These are phyloP conservation scores for Suillus discolor DNA, from an alignment of 768 basidiomycete species.

Conservation along the genomic window DNA sequence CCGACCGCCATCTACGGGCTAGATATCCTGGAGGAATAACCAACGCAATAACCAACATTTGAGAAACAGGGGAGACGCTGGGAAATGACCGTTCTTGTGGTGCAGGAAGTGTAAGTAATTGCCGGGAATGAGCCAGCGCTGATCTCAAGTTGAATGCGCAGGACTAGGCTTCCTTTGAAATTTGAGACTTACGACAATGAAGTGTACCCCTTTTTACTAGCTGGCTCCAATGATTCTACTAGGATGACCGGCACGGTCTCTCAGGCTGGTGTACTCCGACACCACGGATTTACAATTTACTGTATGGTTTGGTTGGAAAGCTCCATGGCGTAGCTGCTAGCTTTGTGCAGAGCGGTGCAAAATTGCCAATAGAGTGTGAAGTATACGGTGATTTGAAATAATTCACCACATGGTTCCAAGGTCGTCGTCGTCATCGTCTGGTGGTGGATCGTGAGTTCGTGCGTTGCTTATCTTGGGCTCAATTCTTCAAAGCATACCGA, in stretches of 20 bases:
- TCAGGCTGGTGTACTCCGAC: neutral
- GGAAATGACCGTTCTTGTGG: too few relatives aligned
- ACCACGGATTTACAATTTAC: neutral
- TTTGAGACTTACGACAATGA: neutral
- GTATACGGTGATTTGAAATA: neutral
- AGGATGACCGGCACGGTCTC: neutral
- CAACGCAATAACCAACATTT: constrained; percentile 1
- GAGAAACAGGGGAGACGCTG: neutral
- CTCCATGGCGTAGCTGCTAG: neutral
- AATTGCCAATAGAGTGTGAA: neutral
- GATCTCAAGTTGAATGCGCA: neutral
- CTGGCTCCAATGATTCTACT: too few relatives aligned
- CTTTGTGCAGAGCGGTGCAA: neutral
- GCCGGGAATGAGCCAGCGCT: neutral
- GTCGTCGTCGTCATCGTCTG: neutral
- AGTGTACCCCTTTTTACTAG: neutral
- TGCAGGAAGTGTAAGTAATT: neutral
- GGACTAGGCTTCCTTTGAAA: neutral
- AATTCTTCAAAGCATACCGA: neutral
- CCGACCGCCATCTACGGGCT: neutral
- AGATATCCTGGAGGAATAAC: neutral
- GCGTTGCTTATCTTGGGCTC: neutral
- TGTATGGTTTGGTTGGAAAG: neutral
- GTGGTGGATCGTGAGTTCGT: neutral
- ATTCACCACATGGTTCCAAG: neutral